phyloP scores from a whole-genome alignment of 2,329 filamentous ascomycete species.

The Calonectria fujianensis region DNA sequence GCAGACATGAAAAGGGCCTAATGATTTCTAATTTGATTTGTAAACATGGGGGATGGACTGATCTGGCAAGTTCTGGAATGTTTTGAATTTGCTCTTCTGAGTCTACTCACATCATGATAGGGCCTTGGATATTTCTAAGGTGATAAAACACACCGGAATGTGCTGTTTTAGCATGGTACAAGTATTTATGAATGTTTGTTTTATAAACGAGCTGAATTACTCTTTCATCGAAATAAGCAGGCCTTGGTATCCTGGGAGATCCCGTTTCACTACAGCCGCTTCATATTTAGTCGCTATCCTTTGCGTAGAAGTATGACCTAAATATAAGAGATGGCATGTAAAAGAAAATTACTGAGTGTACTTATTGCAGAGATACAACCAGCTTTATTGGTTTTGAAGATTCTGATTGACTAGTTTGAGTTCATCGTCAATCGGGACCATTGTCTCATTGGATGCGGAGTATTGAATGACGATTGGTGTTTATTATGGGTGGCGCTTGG shows the following conservation, averaged over 20 bases:
- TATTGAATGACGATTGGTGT: neutral
- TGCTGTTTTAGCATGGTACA: neutral
- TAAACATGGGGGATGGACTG: neutral
- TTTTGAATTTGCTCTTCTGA: neutral
- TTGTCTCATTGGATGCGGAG: neutral
- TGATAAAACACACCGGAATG: neutral
- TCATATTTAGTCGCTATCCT: neutral
- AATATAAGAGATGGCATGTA: accelerated
- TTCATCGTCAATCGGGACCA: neutral
- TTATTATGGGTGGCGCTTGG: accelerated
- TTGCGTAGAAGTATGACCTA: neutral
- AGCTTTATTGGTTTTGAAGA: neutral
- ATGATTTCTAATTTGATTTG: neutral
- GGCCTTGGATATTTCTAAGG: neutral
- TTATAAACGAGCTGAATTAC: neutral
- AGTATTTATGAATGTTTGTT: neutral
- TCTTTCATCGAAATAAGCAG: neutral
- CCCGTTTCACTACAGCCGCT: neutral
- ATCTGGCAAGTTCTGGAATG: neutral
- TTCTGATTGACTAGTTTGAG: neutral
- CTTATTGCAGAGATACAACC: too few species aligned
- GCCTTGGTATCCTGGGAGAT: neutral
- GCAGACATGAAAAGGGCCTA: neutral
- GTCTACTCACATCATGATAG: neutral
- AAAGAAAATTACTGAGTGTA: neutral